Conservation (phyloP, 805 yeast genomes). For the Candida adriatica region DNA sequence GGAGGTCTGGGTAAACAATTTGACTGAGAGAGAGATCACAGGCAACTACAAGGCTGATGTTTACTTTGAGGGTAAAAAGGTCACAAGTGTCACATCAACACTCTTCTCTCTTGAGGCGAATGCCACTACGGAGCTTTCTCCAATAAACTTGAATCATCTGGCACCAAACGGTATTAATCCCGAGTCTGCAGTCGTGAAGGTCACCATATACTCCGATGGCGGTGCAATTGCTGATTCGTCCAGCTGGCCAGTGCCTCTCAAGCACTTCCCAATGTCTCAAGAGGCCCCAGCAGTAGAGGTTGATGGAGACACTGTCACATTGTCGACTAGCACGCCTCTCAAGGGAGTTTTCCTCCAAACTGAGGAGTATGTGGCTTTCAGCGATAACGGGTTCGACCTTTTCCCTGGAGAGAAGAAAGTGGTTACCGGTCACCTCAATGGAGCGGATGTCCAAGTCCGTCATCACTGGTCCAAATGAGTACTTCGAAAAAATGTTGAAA, state of each 20-base stretch:
- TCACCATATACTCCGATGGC: background rate
- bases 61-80: constrained; percentile 3
- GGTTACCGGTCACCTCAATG: constrained; percentile 2
- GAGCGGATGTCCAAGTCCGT: constrained; percentile 2
- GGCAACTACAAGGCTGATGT: constrained; percentile 4
- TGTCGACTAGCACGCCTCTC: constrained; percentile 30
- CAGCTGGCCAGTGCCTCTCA: constrained; percentile 42
- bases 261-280: constrained; percentile 13
- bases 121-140: constrained; percentile 3
- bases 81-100: background rate
- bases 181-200: background rate
- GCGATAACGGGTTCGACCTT: constrained; percentile 43
- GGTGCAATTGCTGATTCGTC: constrained; percentile 25
- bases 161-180: background rate
- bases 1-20: constrained; percentile 12
- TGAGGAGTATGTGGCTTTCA: constrained; percentile 21
- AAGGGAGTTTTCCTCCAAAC: constrained; percentile 36
- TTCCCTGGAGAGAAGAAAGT: constrained; percentile 30
- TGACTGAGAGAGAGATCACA: constrained; percentile 1
- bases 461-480: constrained; percentile 6
- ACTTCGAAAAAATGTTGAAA: too few species aligned
- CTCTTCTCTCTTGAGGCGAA: constrained; percentile 2
- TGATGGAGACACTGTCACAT: constrained; percentile 22
- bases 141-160: background rate
- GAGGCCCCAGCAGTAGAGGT: constrained; percentile 20